Conservation (phyloP, 768 basidiomycete species). For the Amylocystis lapponica region DNA sequence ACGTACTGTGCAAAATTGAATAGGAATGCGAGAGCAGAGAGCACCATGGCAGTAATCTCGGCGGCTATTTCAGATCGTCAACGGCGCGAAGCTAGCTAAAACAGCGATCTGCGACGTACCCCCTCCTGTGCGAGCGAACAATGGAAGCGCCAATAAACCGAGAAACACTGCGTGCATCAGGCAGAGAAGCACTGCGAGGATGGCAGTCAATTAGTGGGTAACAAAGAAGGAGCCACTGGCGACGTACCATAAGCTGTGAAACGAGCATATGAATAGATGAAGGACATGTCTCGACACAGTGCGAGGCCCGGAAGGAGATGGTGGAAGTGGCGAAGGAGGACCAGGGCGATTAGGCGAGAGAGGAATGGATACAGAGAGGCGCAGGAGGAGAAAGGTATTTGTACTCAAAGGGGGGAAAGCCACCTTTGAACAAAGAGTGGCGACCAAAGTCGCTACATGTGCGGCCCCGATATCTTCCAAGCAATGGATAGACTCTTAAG, state of each 20-base stretch:
- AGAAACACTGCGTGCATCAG: constrained; percentile 1
- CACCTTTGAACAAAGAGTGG: no score
- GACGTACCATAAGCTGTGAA: not conserved
- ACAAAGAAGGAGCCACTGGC: not conserved
- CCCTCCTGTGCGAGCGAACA: not conserved
- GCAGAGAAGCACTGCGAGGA: not conserved
- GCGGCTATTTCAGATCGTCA: not conserved
- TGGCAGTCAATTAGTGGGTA: not conserved
- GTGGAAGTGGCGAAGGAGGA: no score
- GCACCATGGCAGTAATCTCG: not conserved
- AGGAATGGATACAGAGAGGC: no score
- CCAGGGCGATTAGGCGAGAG: no score
- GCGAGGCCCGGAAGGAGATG: no score
- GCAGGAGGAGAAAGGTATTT: no score
- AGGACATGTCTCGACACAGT: no score
- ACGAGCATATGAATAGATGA: not conserved
- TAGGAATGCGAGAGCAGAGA: not conserved
- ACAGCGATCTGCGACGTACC: not conserved
- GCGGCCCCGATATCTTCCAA: no score
- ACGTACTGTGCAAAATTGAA: not conserved
- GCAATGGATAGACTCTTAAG: no score
- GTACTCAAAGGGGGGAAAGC: no score
- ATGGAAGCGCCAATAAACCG: not conserved
- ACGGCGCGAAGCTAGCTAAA: not conserved
- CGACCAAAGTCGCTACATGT: no score